Conservation (phyloP, 805 yeast species). For the Millerago galiae region DNA sequence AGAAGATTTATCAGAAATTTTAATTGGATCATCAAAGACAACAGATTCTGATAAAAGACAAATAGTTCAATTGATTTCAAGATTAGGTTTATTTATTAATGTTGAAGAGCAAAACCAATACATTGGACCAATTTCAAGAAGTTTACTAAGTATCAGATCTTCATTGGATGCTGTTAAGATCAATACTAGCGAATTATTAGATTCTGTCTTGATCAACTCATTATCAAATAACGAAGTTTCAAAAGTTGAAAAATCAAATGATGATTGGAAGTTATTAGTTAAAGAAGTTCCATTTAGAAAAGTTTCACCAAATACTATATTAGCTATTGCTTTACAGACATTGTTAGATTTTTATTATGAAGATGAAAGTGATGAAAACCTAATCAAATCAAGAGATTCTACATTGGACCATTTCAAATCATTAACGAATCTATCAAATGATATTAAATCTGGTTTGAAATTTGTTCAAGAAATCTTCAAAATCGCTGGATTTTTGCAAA, state of each 20-base stretch:
- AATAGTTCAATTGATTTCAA: slow-evolving; percentile 37
- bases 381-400: not conserved
- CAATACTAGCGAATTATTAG: slow-evolving; percentile 48
- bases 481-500: slow-evolving; percentile 2
- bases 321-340: slow-evolving; percentile 54
- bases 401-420: slow-evolving; percentile 4
- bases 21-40: slow-evolving; percentile 34
- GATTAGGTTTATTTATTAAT: slow-evolving; percentile 42
- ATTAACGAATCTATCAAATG: slow-evolving; percentile 4
- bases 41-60: slow-evolving; percentile 24
- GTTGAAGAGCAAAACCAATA: slow-evolving; percentile 46
- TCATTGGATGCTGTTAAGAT: slow-evolving; percentile 47
- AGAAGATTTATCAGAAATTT: slow-evolving; percentile 29
- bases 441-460: slow-evolving; percentile 6
- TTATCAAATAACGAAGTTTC: slow-evolving; percentile 53
- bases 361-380: not conserved
- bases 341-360: slow-evolving; percentile 16
- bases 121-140: slow-evolving; percentile 66
- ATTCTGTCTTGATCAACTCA: slow-evolving; percentile 43
- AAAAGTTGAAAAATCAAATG: slow-evolving; percentile 39
- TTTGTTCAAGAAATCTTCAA: slow-evolving; percentile 7
- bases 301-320: slow-evolving; percentile 51
- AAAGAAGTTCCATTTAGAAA: slow-evolving; percentile 54
- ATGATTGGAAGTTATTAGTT: slow-evolving; percentile 55
- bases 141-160: slow-evolving; percentile 60